These are phyloP conservation scores for Chlamydomonas incerta DNA, from an alignment of 139 green algal genomes.

Conservation along the genomic window DNA sequence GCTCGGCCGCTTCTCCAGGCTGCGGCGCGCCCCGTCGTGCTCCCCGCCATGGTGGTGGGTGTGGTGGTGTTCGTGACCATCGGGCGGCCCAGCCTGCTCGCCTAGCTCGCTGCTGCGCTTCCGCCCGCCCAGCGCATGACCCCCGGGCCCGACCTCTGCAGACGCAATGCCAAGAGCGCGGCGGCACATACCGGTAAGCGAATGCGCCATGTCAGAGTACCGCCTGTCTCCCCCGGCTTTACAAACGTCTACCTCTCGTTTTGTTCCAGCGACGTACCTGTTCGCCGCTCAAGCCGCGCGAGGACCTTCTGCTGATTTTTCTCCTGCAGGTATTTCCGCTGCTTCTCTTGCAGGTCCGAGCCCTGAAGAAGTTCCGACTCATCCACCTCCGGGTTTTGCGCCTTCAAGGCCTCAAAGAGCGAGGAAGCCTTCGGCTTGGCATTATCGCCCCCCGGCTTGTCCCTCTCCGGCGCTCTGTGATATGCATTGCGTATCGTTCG, in stretches of 20 bases:
- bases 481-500: too few relatives aligned
- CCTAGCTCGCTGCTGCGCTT: not conserved
- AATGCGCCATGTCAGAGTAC: not conserved
- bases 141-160: not conserved
- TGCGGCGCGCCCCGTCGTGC: not conserved
- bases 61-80: not conserved
- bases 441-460: too few relatives aligned
- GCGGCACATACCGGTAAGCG: too few relatives aligned
- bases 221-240: too few relatives aligned
- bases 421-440: not conserved
- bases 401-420: conserved; percentile 13
- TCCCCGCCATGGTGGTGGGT: not conserved
- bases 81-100: not conserved
- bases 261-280: not conserved
- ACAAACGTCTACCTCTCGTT: too few relatives aligned
- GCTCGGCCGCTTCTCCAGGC: not conserved
- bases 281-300: conserved; percentile 17
- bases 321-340: conserved; percentile 15
- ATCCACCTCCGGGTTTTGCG: conserved; percentile 8
- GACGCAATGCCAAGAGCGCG: not conserved
- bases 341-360: not conserved
- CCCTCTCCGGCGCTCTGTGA: too few relatives aligned
- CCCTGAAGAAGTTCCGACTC: not conserved
- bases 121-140: not conserved
- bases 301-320: not conserved